Percentiles rank a stretch among this genome's conserved stretches.
Conservation (phyloP, 805 yeast genomes). For the Wickerhamiella kazuoi region DNA sequence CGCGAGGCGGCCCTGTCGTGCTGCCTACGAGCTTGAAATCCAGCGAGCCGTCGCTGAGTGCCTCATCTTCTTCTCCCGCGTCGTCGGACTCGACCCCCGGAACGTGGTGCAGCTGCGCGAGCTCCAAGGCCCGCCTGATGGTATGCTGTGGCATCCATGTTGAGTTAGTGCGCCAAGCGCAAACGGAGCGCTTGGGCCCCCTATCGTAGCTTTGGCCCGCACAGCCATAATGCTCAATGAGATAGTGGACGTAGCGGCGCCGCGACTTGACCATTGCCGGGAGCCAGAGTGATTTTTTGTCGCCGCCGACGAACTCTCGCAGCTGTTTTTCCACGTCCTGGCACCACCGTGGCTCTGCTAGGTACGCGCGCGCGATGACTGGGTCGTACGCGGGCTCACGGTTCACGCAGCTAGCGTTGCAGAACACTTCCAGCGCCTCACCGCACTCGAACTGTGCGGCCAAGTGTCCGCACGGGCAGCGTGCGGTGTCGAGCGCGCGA, state of each 20-base stretch:
- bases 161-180: constrained; percentile 5
- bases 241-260: constrained; percentile 47
- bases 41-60: neutral
- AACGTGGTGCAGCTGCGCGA: constrained; percentile 4
- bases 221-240: constrained; percentile 41
- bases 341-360: constrained; percentile 48
- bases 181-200: constrained; percentile 43
- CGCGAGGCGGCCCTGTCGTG: neutral
- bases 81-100: neutral
- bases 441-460: constrained; percentile 41
- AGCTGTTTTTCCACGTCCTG: constrained; percentile 37
- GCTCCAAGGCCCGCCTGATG: constrained; percentile 5
- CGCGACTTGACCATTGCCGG: constrained; percentile 59
- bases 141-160: constrained; percentile 8
- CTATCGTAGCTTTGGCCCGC: constrained; percentile 61
- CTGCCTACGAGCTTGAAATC: neutral
- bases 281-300: constrained; percentile 36
- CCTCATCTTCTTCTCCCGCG: neutral
- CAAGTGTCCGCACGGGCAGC: constrained; percentile 52
- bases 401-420: constrained; percentile 47
- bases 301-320: constrained; percentile 28
- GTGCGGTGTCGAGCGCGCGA: constrained; percentile 30
- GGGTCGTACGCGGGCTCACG: constrained; percentile 13
- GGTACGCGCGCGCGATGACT: constrained; percentile 27
- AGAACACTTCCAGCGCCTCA: constrained; percentile 17